Evolutionary conservation across 805 yeast species (phyloP), one percentile per base, ranked within the genome.

Genomic region (Zygoascus bituminiphila): DNA sequence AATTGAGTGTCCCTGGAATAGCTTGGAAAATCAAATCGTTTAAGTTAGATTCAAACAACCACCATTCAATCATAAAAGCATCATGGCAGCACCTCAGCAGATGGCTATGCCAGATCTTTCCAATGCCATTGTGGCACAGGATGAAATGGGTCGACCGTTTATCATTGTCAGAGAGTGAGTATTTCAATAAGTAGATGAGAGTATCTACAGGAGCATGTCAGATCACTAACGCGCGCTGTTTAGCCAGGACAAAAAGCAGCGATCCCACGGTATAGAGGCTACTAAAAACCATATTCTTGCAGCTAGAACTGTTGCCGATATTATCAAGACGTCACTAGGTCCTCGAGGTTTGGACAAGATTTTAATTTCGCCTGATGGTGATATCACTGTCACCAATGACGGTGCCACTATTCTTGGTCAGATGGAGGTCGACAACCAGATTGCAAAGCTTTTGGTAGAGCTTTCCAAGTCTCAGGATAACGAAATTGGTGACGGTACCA

Each of bases 331-430:
- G 1, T 88, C 96, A 0, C 72, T 93, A 54, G 99, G 99, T 8
- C 99, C 99, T 45, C 79, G 98, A 63, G 99, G 98, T n/a, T 72
- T 94, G 60, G 99, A 93, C 68, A 93, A 93, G 72, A 93, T 93
- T 60, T 75, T 93, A 56, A 86, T 93, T 55, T 80, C 89, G 46
- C 98, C 93, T 25, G 98, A 94, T 64, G 98, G 98, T 19, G 98
- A 93, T 51, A 93, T 93, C 67, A 93, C 96, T 48, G 91, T 93
- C 59, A 93, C 99, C 44, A 93, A 93, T 65, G 99, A 93, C 65
- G 98, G 98, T 58, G 98, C 98, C 41, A 94, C 99, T 10, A 94
- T 93, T 60, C 71, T 93, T 58, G 77, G 94, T 7, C 96, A 88
- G 64, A 93, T 93, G 96, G 95, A 93, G 65, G 75, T 93, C 55